Base-by-base conservation (phyloP, 345 rosid species). In the Turritis glabra region DNA sequence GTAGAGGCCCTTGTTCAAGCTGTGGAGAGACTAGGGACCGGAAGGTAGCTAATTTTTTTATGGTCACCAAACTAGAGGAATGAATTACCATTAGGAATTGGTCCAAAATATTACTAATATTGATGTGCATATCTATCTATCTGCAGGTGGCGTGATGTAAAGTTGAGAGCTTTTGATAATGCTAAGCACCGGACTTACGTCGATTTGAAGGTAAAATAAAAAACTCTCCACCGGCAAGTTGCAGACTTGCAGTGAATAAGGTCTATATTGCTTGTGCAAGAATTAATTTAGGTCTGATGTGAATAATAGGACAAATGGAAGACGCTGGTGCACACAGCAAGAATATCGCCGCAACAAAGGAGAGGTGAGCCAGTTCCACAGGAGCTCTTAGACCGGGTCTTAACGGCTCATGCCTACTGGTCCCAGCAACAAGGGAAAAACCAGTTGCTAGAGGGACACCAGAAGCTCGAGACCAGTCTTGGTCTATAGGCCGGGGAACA, bases 341-440 rank as follows among this genome's bases (percentile, higher is more conserved):
- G 91, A 82, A 95, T 95, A 85, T 87, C 97, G 48, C 99, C 98
- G 0, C 98, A 90, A 71, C 99, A 95, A 80, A 88, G 99, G 84
- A 87, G 99, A 82, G 99, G 98, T 59, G 97, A 90, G 88, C 96
- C 97, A 14, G 99, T 95, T 5, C 97, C 99, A 0, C 97, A 95
- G 67, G 97, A 95, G 78, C 97, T 95, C 50, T 58, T 95, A 71
- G 97, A 95, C 81, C 73, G 99, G 77, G 99, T 95, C 53, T 82
- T 92, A 12, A 82, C 81, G 0, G 97, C 97, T 7, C 99, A 92
- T 40, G 96, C 97, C n/a, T 86, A 81, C 76, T 95, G 99, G 98
- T 86, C 96, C 57, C 88, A 89, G 67, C 97, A 92, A 50, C 97
- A 94, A 67, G 86, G 90, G 5, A 91, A 81, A 80, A 93, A 88